phyloP scores from a whole-genome alignment of 2,329 filamentous ascomycete species.

The Fusarium tjaetaba region DNA sequence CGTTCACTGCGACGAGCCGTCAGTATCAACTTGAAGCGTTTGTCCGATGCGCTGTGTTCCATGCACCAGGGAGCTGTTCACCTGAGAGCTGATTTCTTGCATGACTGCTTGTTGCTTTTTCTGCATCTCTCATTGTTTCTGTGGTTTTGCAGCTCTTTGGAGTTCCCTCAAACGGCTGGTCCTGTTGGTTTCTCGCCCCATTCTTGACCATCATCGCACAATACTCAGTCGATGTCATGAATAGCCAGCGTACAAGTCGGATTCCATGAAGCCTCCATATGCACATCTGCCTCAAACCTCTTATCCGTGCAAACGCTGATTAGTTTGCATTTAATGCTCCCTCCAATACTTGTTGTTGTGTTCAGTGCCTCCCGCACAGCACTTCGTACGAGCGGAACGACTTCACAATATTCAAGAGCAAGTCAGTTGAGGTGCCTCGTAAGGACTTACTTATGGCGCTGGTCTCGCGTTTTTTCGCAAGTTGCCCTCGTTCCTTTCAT shows the following conservation, averaged over 20 bases:
- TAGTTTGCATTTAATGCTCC: neutral
- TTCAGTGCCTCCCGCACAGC: too few relatives aligned
- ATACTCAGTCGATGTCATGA: neutral
- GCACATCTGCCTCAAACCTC: neutral
- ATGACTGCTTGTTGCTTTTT: slow-evolving; percentile 7
- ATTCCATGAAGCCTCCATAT: neutral
- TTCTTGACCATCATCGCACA: slow-evolving; percentile 2
- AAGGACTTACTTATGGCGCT: neutral
- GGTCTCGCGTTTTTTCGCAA: neutral
- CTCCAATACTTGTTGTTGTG: neutral
- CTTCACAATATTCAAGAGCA: neutral
- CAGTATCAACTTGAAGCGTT: slow-evolving; percentile 16
- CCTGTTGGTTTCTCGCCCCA: slow-evolving; percentile 12
- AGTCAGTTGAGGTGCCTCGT: neutral
- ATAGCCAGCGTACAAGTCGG: neutral
- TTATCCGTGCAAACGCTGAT: neutral
- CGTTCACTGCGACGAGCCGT: slow-evolving; percentile 10
- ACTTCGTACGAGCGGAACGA: neutral
- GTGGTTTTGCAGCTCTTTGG: neutral
- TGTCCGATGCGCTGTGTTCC: slow-evolving; percentile 11
- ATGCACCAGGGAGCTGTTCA: slow-evolving; percentile 27
- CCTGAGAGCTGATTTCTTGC: slow-evolving; percentile 3
- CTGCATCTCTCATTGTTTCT: neutral
- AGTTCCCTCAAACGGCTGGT: neutral
- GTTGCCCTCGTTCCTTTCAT: neutral